Conservation (phyloP, 768 basidiomycete species). For the Filobasidium wieringae region DNA sequence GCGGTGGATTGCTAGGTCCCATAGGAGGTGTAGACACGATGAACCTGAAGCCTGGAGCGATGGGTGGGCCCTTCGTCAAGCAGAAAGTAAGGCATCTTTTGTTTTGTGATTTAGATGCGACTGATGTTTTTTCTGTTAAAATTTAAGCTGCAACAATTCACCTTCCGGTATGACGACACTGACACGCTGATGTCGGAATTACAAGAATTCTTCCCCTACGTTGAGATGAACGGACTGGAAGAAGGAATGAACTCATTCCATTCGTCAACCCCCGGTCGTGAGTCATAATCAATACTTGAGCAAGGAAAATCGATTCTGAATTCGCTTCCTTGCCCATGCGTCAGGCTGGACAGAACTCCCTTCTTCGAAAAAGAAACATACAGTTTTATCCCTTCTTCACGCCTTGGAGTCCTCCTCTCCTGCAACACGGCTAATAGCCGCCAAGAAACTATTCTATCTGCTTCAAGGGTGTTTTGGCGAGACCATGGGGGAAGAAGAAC, state of each 20-base stretch:
- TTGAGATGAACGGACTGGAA: conserved; percentile 81
- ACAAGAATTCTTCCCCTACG: conserved; percentile 95
- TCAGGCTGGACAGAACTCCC: neutral
- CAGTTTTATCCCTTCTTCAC: neutral
- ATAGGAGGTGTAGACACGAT: neutral
- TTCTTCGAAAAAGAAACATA: neutral
- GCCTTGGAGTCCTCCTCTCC: neutral
- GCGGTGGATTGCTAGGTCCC: too few species aligned
- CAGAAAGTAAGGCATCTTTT: neutral
- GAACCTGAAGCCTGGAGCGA: neutral
- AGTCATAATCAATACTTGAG: too few species aligned
- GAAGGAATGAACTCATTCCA: too few species aligned
- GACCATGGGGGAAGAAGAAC: neutral
- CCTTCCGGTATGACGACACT: conserved; percentile 91
- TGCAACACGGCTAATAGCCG: neutral
- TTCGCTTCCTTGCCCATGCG: too few species aligned
- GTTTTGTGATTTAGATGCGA: neutral
- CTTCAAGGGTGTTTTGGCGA: conserved; percentile 56
- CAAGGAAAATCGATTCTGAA: too few species aligned
- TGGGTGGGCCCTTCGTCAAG: neutral
- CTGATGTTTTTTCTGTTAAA: neutral
- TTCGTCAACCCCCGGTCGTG: too few species aligned
- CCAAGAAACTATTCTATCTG: conserved; percentile 37
- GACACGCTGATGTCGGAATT: conserved; percentile 92
- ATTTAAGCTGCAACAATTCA: conserved; percentile 44